Evolutionary conservation across 352 stramenopile genomes (phyloP).

Genomic region (Pythium apleroticum): DNA sequence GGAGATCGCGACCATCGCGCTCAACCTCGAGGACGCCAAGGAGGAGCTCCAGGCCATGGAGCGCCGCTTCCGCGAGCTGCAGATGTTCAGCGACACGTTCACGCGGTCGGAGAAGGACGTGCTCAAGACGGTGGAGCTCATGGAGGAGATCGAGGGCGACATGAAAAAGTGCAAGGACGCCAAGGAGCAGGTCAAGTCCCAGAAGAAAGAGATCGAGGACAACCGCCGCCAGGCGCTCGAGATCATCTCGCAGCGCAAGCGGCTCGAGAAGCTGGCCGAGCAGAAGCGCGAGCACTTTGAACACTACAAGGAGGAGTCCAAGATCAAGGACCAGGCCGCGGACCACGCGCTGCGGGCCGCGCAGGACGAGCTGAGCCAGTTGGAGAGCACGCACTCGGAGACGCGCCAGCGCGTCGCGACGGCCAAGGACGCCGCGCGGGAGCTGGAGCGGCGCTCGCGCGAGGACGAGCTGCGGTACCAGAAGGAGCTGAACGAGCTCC

Average conservation of each 20-base stretch:
- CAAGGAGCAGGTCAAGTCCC: conserved; percentile 70
- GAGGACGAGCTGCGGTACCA: conserved; percentile 66
- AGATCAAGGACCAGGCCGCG: conserved; percentile 58
- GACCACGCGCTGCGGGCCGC: conserved; percentile 53
- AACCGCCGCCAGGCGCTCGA: conserved; percentile 48
- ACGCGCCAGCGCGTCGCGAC: conserved; percentile 54
- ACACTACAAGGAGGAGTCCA: conserved; percentile 63
- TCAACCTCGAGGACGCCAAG: conserved; percentile 70
- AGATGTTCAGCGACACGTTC: conserved; percentile 67
- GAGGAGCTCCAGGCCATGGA: conserved; percentile 68
- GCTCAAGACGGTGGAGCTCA: conserved; percentile 54
- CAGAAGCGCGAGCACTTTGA: conserved; percentile 73
- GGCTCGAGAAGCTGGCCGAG: conserved; percentile 64
- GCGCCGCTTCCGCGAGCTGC: conserved; percentile 51
- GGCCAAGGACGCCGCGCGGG: conserved; percentile 49
- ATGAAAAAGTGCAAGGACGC: conserved; percentile 64
- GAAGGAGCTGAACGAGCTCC: conserved; percentile 60
- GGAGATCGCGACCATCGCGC: conserved; percentile 56
- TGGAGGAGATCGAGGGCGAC: conserved; percentile 64
- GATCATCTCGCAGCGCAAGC: conserved; percentile 64
- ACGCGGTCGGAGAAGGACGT: conserved; percentile 69
- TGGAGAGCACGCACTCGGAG: conserved; percentile 47
- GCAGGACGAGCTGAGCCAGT: conserved; percentile 52
- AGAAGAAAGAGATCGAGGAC: conserved; percentile 51
- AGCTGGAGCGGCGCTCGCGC: conserved; percentile 65